Conservation (phyloP, 2,329 filamentous ascomycete species). For the Aspergillus versicolor region DNA sequence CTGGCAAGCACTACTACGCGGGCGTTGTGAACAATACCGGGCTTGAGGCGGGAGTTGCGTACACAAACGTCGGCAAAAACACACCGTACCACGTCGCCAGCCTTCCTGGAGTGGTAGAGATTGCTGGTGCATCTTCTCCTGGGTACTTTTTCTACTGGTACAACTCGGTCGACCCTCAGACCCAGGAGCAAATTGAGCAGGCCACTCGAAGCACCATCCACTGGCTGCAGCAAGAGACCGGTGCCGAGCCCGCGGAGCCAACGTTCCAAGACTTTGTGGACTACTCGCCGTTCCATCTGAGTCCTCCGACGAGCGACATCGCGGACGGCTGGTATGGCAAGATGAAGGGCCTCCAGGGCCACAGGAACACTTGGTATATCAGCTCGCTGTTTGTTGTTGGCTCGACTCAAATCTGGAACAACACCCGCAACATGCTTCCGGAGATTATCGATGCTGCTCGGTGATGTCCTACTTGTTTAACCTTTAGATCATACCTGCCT, state of each 20-base stretch:
- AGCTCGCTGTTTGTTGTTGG: not conserved
- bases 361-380: constrained; percentile 1
- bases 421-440: not conserved
- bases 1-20: not conserved
- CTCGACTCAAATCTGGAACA: not conserved
- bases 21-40: not conserved
- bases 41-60: not conserved
- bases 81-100: not conserved
- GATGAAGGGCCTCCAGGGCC: not conserved
- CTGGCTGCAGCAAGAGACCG: not conserved
- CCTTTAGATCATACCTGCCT: no score
- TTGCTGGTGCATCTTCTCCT: not conserved
- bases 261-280: not conserved
- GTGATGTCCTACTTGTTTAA: not conserved
- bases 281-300: not conserved
- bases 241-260: not conserved
- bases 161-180: not conserved
- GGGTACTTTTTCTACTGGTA: not conserved
- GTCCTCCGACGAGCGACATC: not conserved
- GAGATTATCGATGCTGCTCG: not conserved
- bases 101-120: not conserved
- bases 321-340: not conserved
- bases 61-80: not conserved
- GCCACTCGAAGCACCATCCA: not conserved
- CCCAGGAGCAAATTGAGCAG: not conserved